Evolutionary conservation across 441 rosid species (phyloP), one percentile per base, ranked within the genome.

Genomic region (Erodium moschatum): DNA sequence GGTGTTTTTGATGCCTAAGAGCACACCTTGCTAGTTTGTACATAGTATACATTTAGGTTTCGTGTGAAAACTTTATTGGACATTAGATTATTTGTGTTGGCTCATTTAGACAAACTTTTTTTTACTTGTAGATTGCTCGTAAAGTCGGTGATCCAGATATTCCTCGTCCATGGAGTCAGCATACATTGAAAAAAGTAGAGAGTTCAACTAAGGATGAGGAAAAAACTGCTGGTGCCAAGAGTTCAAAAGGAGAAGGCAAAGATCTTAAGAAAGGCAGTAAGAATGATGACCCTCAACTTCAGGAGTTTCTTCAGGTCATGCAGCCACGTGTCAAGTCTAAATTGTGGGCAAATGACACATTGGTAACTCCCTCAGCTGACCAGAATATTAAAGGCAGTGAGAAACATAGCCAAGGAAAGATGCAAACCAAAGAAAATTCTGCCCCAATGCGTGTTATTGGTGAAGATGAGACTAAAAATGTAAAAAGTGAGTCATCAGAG

Each of bases 111-210:
- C 18, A 24, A 24, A 24, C 42, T 38, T 38, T 69, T 70, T 67
- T 70, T 27, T 65, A 69, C 42, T 35, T 74, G 12, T 71, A 91
- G 98, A 67, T 86, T 82, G 99, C 99, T 64, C 82, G 69, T 46
- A 79, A 77, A 76, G 83, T 85, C 31, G 96, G 92, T 70, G 96
- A 87, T 76, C 87, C 78, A 2, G 74, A 79, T 68, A 77, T 77
- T 56, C 96, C 97, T 73, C 85, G 84, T 61, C 96, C 97, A 0
- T 91, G 97, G 97, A 91, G 97, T 88, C 81, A 85, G 40, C 76
- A 86, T 79, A 81, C 96, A 10, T 64, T 68, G 64, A 82, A 84
- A 77, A 89, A 88, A 75, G 73, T 71, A 69, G 80, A 70, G 56
- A 75, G 76, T 65, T 69, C 10, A 58, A 69, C 73, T 27, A 83